These are phyloP conservation scores for Sugiyamaella neomexicana DNA, from an alignment of 1,139 yeast genomes.

Conservation along the genomic window DNA sequence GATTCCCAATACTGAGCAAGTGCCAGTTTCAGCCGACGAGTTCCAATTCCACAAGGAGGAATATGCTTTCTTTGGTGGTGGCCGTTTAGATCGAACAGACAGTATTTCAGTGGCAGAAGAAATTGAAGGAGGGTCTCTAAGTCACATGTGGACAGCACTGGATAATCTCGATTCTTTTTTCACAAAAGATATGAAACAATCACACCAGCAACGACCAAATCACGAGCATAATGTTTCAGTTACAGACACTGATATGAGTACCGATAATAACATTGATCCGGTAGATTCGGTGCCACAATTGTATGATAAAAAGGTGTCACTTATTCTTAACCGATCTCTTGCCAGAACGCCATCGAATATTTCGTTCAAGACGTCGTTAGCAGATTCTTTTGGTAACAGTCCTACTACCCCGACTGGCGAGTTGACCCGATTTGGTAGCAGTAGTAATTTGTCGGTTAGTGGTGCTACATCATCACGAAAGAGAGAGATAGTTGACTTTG, in stretches of 20 bases:
- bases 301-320: slow-evolving; percentile 76
- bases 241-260: slow-evolving; percentile 46
- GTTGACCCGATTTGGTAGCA: slow-evolving; percentile 2
- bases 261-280: slow-evolving; percentile 44
- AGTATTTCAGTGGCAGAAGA: slow-evolving; percentile 46
- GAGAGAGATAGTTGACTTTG: slow-evolving; percentile 28
- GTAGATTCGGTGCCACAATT: slow-evolving; percentile 75
- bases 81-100: slow-evolving; percentile 28
- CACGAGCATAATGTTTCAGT: slow-evolving; percentile 40
- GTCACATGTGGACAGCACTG: slow-evolving; percentile 95
- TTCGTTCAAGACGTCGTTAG: slow-evolving; percentile 73
- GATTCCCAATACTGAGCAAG: slow-evolving; percentile 32
- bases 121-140: slow-evolving; percentile 76
- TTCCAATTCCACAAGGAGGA: slow-evolving; percentile 60
- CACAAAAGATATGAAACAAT: slow-evolving; percentile 55
- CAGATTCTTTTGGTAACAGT: slow-evolving; percentile 39
- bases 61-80: slow-evolving; percentile 21
- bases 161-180: slow-evolving; percentile 93
- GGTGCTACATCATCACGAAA: slow-evolving; percentile 20
- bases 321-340: slow-evolving; percentile 69
- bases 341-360: slow-evolving; percentile 74
- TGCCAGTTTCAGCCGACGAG: slow-evolving; percentile 32
- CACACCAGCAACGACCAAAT: slow-evolving; percentile 13
- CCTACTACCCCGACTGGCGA: slow-evolving; percentile 24
- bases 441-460: slow-evolving; percentile 14